phyloP scores from a whole-genome alignment of 108 stramenopile genomes.

The Epipyxis sp. region DNA sequence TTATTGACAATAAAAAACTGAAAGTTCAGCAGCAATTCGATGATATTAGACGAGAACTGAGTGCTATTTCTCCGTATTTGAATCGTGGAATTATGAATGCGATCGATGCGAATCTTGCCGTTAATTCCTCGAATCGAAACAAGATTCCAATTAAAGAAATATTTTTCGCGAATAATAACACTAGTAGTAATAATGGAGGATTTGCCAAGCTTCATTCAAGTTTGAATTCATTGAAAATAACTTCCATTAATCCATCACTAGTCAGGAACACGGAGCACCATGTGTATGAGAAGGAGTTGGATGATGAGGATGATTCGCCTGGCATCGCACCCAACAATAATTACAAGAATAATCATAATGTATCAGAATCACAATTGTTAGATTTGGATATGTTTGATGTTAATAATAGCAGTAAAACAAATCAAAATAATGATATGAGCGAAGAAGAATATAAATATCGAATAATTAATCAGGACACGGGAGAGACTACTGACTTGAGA shows the following conservation, averaged over 20 bases:
- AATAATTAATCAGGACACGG: background rate
- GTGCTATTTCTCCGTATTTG: background rate
- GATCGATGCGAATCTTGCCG: background rate
- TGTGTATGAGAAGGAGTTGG: background rate
- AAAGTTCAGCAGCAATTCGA: background rate
- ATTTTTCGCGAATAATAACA: background rate
- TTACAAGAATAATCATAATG: no score
- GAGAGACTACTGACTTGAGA: background rate
- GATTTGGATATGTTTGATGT: conserved; percentile 15
- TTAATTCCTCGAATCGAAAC: background rate
- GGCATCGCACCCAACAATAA: background rate
- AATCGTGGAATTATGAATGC: background rate
- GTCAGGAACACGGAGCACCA: background rate
- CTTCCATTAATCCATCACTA: background rate
- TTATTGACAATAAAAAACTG: background rate
- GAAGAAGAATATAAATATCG: background rate
- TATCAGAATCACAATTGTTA: no score
- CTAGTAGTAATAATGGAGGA: background rate
- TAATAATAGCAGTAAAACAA: no score
- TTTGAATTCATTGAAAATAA: background rate
- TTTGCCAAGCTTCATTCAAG: background rate
- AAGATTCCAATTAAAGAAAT: background rate
- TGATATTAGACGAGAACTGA: background rate
- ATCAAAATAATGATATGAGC: no score
- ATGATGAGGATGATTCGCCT: background rate